These are phyloP conservation scores for Protomyces pachydermus DNA, from an alignment of 1,139 yeast species.

Conservation along the genomic window DNA sequence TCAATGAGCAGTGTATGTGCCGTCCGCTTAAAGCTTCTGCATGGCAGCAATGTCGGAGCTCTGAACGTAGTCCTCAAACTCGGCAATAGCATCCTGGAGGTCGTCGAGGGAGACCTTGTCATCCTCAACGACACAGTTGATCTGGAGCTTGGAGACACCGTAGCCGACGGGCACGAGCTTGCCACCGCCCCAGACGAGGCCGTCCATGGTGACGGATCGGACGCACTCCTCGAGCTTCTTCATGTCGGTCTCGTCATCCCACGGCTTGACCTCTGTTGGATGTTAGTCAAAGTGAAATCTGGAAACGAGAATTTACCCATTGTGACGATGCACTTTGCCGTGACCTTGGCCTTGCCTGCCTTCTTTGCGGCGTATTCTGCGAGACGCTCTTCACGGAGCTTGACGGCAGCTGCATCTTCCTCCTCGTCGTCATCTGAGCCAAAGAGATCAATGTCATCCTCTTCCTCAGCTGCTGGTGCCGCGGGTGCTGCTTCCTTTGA, in stretches of 20 bases:
- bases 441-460: slow-evolving; percentile 88
- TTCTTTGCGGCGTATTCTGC: slow-evolving; percentile 97
- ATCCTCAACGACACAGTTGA: slow-evolving; percentile 97
- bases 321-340: slow-evolving; percentile 96
- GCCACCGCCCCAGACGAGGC: slow-evolving; percentile 98
- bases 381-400: slow-evolving; percentile 91
- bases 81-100: slow-evolving; percentile 79
- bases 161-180: slow-evolving; percentile 95
- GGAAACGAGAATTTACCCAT: slow-evolving; percentile 44
- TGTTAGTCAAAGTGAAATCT: not conserved
- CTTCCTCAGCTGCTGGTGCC: slow-evolving; percentile 62
- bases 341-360: slow-evolving; percentile 95
- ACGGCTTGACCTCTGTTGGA: slow-evolving; percentile 75
- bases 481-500: slow-evolving; percentile 53
- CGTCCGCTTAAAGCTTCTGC: slow-evolving; percentile 16
- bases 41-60: slow-evolving; percentile 28
- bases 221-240: slow-evolving; percentile 82
- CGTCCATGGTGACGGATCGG: slow-evolving; percentile 77
- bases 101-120: slow-evolving; percentile 90
- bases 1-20: not conserved
- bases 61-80: slow-evolving; percentile 93
- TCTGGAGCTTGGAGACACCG: slow-evolving; percentile 99
- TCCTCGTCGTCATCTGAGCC: slow-evolving; percentile 89
- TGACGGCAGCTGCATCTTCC: slow-evolving; percentile 95
- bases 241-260: slow-evolving; percentile 98